Percentiles rank a stretch among this genome's conserved stretches.
phyloP scores from a whole-genome alignment of 495 filamentous ascomycete species.

The Lasiosphaeria hispida region DNA sequence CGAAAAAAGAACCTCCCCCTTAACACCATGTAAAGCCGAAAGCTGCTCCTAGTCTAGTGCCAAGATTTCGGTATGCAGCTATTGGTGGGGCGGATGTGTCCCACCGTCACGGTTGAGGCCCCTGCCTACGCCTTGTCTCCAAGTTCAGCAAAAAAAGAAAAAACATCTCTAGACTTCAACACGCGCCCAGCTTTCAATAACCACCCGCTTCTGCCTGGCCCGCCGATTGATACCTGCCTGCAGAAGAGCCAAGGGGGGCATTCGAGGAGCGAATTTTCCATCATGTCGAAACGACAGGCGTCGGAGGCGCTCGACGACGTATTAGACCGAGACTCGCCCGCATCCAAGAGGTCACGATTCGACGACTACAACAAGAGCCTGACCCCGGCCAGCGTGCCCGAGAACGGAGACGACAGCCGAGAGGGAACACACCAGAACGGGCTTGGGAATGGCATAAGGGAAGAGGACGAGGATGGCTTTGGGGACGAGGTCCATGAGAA shows the following conservation, averaged over 20 bases:
- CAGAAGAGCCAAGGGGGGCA: no score
- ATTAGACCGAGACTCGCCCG: slow-evolving; percentile 59
- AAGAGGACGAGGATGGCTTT: slow-evolving; percentile 18
- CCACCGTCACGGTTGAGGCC: slow-evolving; percentile 1
- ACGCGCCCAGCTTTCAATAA: no score
- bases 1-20: no score
- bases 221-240: no score
- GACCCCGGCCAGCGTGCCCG: slow-evolving; percentile 31
- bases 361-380: slow-evolving; percentile 50
- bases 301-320: slow-evolving; percentile 71
- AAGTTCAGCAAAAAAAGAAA: neutral
- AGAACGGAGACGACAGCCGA: slow-evolving; percentile 35
- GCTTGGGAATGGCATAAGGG: neutral
- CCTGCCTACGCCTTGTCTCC: neutral
- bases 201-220: neutral
- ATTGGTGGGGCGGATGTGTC: neutral
- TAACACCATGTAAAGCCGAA: no score
- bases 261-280: neutral
- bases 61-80: neutral
- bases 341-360: slow-evolving; percentile 71
- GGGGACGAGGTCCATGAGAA: slow-evolving; percentile 49
- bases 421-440: slow-evolving; percentile 19
- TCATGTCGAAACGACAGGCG: slow-evolving; percentile 65
- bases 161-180: neutral
- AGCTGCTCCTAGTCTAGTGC: no score